These are phyloP conservation scores for Flaveria brownii DNA, from an alignment of 129 eudicot species.

Conservation along the genomic window DNA sequence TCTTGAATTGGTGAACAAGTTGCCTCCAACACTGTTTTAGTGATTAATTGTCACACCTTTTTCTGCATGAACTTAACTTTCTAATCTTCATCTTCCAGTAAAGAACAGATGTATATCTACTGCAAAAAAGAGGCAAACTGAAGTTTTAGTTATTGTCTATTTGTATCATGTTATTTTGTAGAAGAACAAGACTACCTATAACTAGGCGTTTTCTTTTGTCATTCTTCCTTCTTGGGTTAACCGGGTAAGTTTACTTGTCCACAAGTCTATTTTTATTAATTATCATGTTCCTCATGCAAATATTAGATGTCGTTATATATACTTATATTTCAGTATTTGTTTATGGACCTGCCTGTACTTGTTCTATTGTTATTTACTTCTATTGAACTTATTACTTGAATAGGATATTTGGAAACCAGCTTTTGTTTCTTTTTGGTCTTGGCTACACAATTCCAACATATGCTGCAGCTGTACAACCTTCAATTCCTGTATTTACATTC, in stretches of 20 bases:
- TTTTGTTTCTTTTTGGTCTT: slow-evolving; percentile 89
- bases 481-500: slow-evolving; percentile 91
- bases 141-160: slow-evolving; percentile 13
- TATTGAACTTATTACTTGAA: slow-evolving; percentile 5
- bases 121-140: not conserved
- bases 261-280: not conserved
- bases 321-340: not conserved
- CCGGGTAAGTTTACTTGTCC: slow-evolving; percentile 56
- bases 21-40: not conserved
- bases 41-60: not conserved
- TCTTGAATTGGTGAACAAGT: not conserved
- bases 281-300: slow-evolving; percentile 16
- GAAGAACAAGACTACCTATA: slow-evolving; percentile 76
- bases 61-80: slow-evolving; percentile 8
- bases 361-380: not conserved
- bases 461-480: slow-evolving; percentile 93
- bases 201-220: slow-evolving; percentile 60
- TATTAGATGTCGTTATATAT: not conserved
- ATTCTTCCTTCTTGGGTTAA: slow-evolving; percentile 90
- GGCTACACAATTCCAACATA: slow-evolving; percentile 95
- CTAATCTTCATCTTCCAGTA: not conserved
- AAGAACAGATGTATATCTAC: not conserved
- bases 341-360: not conserved
- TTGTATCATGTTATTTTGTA: slow-evolving; percentile 43
- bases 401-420: slow-evolving; percentile 92